Conservation (phyloP, 2,329 filamentous ascomycete genomes). For the Truncatella angustata region DNA sequence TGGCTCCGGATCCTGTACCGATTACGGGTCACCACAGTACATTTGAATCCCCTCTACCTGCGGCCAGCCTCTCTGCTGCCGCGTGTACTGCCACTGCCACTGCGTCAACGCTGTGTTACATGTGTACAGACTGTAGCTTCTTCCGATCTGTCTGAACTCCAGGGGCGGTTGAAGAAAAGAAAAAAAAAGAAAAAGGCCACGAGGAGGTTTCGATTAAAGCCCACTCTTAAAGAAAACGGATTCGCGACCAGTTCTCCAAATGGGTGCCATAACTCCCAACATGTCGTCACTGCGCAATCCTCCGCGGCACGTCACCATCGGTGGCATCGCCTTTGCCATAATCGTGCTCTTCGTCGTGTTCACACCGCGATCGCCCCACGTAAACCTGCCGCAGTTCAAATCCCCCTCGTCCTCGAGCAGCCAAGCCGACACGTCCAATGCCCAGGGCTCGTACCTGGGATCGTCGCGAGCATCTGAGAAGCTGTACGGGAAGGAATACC, state of each 20-base stretch:
- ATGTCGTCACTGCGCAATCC: not conserved
- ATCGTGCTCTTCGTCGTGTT: slow-evolving; percentile 1
- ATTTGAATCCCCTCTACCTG: no score
- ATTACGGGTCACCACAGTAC: no score
- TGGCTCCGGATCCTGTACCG: no score
- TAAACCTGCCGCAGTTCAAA: not conserved
- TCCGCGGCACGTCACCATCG: slow-evolving; percentile 2
- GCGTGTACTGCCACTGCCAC: no score
- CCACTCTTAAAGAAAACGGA: not conserved
- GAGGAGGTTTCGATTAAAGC: no score
- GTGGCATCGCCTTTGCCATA: not conserved
- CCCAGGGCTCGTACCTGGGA: not conserved
- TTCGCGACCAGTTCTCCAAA: not conserved
- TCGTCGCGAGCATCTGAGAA: not conserved
- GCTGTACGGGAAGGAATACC: not conserved
- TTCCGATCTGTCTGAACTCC: no score
- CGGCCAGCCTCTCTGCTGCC: no score
- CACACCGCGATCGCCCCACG: not conserved
- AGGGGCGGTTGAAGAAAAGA: not conserved
- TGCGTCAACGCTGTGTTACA: no score
- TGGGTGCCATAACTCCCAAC: not conserved
- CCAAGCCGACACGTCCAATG: not conserved
- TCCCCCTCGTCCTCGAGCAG: not conserved
- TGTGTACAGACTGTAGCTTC: no score
- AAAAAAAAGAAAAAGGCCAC: not conserved